These are phyloP conservation scores for Durotheca rogersii DNA, from an alignment of 495 filamentous ascomycete species.

Conservation along the genomic window DNA sequence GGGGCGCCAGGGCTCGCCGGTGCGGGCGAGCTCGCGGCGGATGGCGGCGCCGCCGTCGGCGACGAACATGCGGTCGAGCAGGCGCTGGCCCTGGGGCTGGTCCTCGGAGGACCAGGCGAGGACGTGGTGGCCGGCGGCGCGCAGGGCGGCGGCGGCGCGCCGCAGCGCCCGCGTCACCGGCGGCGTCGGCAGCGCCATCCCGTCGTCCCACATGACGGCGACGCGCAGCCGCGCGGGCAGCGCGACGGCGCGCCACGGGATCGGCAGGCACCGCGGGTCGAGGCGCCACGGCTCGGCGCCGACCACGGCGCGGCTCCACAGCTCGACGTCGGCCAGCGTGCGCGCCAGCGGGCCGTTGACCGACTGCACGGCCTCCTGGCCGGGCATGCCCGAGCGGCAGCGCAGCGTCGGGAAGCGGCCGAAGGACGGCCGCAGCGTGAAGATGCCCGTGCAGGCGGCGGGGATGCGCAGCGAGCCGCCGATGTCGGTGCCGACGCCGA, in stretches of 20 bases:
- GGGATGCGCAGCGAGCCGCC: conserved; percentile 84
- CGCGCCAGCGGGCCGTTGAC: conserved; percentile 88
- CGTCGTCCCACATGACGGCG: conserved; percentile 72
- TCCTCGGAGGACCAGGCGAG: conserved; percentile 60
- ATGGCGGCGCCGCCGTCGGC: conserved; percentile 78
- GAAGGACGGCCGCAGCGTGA: conserved; percentile 76
- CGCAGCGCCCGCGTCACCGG: conserved; percentile 75
- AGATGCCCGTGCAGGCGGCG: conserved; percentile 83
- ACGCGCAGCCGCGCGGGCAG: conserved; percentile 60
- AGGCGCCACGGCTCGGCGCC: conserved; percentile 79
- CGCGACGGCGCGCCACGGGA: conserved; percentile 66
- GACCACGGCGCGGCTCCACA: conserved; percentile 70
- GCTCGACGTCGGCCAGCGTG: conserved; percentile 71
- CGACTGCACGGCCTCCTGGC: conserved; percentile 80
- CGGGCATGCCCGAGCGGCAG: conserved; percentile 76
- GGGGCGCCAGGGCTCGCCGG: conserved; percentile 73
- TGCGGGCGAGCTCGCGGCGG: conserved; percentile 65
- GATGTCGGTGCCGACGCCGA: conserved; percentile 86
- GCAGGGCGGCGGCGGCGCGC: conserved; percentile 60
- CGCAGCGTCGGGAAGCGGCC: conserved; percentile 82
- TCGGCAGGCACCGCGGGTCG: conserved; percentile 76
- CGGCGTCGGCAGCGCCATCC: conserved; percentile 75
- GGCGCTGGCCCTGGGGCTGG: conserved; percentile 64
- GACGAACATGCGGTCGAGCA: conserved; percentile 74
- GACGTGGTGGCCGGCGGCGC: conserved; percentile 69